Evolutionary conservation across 768 basidiomycete genomes (phyloP).

Genomic region (Exsudoporus frostii): DNA sequence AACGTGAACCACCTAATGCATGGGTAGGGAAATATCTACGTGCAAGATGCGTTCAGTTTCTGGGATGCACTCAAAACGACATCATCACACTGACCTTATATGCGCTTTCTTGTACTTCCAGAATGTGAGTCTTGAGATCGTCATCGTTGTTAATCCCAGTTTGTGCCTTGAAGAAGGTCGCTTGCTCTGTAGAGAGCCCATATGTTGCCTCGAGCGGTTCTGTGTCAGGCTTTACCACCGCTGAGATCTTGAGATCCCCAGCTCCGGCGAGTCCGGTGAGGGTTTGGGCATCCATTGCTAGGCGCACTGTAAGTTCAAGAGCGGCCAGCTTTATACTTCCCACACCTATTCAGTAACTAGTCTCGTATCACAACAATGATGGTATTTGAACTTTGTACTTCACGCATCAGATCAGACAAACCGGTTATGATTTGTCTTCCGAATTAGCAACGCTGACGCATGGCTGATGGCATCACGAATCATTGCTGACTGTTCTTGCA

Average conservation of each 20-base stretch:
- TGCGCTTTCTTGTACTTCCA: slow-evolving; percentile 29
- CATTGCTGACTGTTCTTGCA: no score
- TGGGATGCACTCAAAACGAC: neutral
- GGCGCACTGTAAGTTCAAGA: no score
- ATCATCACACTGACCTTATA: slow-evolving; percentile 22
- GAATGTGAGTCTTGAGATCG: slow-evolving; percentile 28
- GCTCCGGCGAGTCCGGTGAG: neutral
- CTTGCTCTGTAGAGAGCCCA: slow-evolving; percentile 13
- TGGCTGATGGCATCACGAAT: no score
- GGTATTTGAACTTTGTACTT: no score
- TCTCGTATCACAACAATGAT: no score
- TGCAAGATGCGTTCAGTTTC: neutral
- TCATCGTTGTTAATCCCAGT: slow-evolving; percentile 29
- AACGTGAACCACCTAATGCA: slow-evolving; percentile 29
- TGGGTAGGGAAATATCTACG: slow-evolving; percentile 26
- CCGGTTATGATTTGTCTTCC: no score
- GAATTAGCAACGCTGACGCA: no score
- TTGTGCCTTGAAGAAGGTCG: slow-evolving; percentile 28
- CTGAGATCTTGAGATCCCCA: slow-evolving; percentile 13
- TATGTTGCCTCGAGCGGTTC: neutral
- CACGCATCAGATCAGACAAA: no score
- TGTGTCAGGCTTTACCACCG: neutral
- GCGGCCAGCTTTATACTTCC: neutral
- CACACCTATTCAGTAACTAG: no score
- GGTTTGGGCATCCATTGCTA: neutral